Evolutionary conservation across 441 rosid species (phyloP), one percentile per base, ranked within the genome.

Genomic region (Pelargonium fulgidum): DNA sequence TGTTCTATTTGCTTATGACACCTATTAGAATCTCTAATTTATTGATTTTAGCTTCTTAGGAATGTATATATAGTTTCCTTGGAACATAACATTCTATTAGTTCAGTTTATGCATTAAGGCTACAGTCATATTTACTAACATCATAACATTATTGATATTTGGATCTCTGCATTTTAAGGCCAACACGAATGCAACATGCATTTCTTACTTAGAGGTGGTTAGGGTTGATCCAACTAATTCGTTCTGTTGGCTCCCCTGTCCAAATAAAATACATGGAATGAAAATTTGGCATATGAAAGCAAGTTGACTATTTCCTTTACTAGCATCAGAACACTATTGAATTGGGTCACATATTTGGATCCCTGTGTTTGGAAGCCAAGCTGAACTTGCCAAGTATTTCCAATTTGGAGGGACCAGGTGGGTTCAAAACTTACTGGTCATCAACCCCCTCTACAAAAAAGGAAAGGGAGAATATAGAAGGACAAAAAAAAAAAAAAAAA

Each of bases 231-330:
- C 48, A 10, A 44, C 7, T 44, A 11, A 44, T 20, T 58, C 4
- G 14, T 1, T 12, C 2, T 52, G 7, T 52, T 52, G 59, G 19
- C 59, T 52, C 59, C 59, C 59, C 41, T 14, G 19, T 52, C 59
- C 59, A 52, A 52, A 52, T 52, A 13, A 16, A 52, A 14, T n/a
- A 52, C 59, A 14, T 52, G 59, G 59, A 52, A 52, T 14, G 7
- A 11, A 44, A 44, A 44, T 44, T 52, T 52, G 59, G 59, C 14
- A 52, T 52, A 16, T 52, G 59, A 52, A 52, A 52, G 59, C 59
- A 52, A 14, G 8, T n/a, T 52, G 20, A 52, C 19, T 3, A 6
- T 52, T 20, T 52, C 17, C 41, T 14, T 16, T n/a, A 52, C 7
- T 52, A n/a, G 14, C 19, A 14, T n/a, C 19, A 52, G 19, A n/a